Evolutionary conservation across 306 rosid species (phyloP).

Genomic region (Dalbergia cochinchinensis): DNA sequence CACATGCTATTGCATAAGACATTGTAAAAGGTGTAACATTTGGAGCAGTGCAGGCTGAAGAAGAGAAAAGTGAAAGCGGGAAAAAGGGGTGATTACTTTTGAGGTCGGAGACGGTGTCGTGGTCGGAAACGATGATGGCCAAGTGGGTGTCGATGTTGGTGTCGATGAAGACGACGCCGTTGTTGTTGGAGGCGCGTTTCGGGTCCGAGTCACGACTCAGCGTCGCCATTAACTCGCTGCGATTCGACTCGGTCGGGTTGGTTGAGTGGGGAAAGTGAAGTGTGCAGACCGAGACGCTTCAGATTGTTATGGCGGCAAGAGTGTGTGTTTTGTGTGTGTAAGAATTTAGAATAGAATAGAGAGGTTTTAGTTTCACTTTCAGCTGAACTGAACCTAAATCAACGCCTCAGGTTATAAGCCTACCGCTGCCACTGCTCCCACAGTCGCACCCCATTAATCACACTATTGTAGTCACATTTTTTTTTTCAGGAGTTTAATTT

Average conservation of each 20-base stretch:
- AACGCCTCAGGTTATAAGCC: too few relatives aligned
- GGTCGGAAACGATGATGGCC: constrained; percentile 57
- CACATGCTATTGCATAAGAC: not conserved
- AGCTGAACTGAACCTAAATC: too few relatives aligned
- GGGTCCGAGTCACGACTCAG: constrained; percentile 26
- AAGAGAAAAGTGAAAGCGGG: not conserved
- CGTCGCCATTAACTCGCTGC: constrained; percentile 37
- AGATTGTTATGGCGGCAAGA: not conserved
- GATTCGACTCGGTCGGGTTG: not conserved
- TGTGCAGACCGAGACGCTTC: not conserved
- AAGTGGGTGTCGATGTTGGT: constrained; percentile 79
- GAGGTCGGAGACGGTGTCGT: constrained; percentile 67
- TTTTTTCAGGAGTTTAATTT: too few relatives aligned
- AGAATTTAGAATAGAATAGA: not conserved
- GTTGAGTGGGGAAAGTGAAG: not conserved
- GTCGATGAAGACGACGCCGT: constrained; percentile 63
- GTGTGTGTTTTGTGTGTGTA: not conserved
- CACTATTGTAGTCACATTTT: too few relatives aligned
- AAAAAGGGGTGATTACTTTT: constrained; percentile 56
- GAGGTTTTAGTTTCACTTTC: not conserved
- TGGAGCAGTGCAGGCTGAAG: not conserved
- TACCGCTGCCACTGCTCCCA: too few relatives aligned
- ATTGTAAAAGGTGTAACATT: not conserved
- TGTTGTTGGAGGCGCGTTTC: not conserved
- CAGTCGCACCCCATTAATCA: too few relatives aligned